Evolutionary conservation across 2,329 filamentous ascomycete genomes (phyloP).

Genomic region (Aspergillus melleus): DNA sequence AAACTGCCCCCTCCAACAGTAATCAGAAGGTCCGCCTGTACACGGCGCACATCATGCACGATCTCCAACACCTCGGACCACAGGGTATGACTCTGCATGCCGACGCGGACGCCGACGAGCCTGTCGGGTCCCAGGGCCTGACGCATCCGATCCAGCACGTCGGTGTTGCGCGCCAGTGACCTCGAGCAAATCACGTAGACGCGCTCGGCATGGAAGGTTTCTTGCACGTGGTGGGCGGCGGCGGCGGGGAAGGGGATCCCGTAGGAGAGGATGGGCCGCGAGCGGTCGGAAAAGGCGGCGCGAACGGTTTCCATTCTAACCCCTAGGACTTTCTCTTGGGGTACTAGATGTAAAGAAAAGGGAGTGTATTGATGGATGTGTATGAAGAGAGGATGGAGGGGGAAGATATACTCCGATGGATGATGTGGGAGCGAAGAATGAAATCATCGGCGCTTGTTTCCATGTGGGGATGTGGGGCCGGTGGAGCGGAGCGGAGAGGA

Average conservation of each 20-base stretch:
- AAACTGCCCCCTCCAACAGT: constrained; percentile 58
- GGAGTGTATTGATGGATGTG: not conserved
- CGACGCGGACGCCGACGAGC: constrained; percentile 47
- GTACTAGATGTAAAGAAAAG: not conserved
- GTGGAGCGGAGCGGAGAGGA: constrained; percentile 8
- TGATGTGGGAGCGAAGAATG: not conserved
- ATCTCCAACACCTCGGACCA: constrained; percentile 55
- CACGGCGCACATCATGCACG: constrained; percentile 39
- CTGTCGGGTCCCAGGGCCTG: constrained; percentile 40
- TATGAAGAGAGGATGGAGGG: no score
- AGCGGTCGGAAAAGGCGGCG: constrained; percentile 38
- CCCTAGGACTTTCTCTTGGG: no score
- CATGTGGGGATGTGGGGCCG: constrained; percentile 10
- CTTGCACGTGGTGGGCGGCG: constrained; percentile 45
- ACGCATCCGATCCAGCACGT: constrained; percentile 45
- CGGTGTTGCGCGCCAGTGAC: constrained; percentile 50
- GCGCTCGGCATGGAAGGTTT: constrained; percentile 47
- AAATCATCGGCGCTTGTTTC: not conserved
- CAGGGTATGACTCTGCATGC: constrained; percentile 56
- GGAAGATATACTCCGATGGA: not conserved
- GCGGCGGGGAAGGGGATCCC: constrained; percentile 49
- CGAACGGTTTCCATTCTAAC: constrained; percentile 36
- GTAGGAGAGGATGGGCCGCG: constrained; percentile 47
- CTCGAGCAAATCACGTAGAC: constrained; percentile 55
- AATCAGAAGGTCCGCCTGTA: constrained; percentile 51